These are phyloP conservation scores for Arabidopsis thaliana DNA, from an alignment of 345 rosid species.

Conservation along the genomic window TAIR10.1 NC_003074.8:17735501-17736000, in stretches of 20 bases:
- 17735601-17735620: conserved; percentile 24
- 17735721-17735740: conserved; percentile 58
- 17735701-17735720: conserved; percentile 88
- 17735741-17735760: conserved; percentile 47
- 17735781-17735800: conserved; percentile 53
- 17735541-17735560: conserved; percentile 89
- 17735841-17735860: conserved; percentile 44
- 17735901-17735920: background rate
- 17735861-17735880: conserved; percentile 22
- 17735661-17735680: conserved; percentile 50
- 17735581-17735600: background rate
- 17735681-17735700: conserved; percentile 70
- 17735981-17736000: background rate
- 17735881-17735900: no score
- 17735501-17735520: conserved; percentile 71
- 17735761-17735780: conserved; percentile 46
- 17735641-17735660: conserved; percentile 44
- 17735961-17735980: conserved; percentile 39
- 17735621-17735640: conserved; percentile 52
- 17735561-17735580: conserved; percentile 65
- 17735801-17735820: conserved; percentile 53
- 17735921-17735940: conserved; percentile 38
- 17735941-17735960: conserved; percentile 39
- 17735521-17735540: conserved; percentile 81
- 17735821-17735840: conserved; percentile 49